Evolutionary conservation across 768 basidiomycete genomes (phyloP).

Genomic region (Gymnopilus dilepis): DNA sequence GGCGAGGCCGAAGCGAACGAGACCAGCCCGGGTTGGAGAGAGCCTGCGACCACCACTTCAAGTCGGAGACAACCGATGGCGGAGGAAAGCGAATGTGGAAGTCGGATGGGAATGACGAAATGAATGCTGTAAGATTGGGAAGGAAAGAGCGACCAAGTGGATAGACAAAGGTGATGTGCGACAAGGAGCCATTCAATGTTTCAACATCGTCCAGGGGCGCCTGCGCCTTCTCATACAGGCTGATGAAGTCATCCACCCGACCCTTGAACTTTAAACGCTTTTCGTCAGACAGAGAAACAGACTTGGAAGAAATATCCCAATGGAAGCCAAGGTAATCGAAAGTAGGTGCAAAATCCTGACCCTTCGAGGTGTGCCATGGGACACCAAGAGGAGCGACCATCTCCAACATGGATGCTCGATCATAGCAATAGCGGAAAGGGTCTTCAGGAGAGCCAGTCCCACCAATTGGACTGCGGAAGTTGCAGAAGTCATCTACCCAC

Average conservation of each 20-base stretch:
- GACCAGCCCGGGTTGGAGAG: conserved; percentile 1
- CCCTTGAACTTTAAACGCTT: conserved; percentile 35
- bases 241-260: conserved; percentile 26
- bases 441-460: background rate
- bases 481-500: conserved; percentile 35
- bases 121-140: conserved; percentile 31
- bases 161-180: conserved; percentile 39
- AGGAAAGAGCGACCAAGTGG: conserved; percentile 30
- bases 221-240: background rate
- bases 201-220: background rate
- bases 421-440: conserved; percentile 3
- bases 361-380: conserved; percentile 21
- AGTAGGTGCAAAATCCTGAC: conserved; percentile 22
- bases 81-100: conserved; percentile 23
- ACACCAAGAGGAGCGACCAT: conserved; percentile 27
- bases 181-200: conserved; percentile 35
- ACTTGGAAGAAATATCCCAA: conserved; percentile 35
- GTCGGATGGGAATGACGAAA: conserved; percentile 27
- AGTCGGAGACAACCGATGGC: conserved; percentile 27
- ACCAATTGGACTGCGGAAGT: conserved; percentile 20
- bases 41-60: conserved; percentile 37
- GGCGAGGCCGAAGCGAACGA: conserved; percentile 21
- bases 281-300: conserved; percentile 32
- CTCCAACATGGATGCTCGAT: conserved; percentile 10
- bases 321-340: conserved; percentile 39